A percentile compares a stretch with the other conserved stretches of the same genome.
These are phyloP conservation scores for Amorphotheca resinae DNA, from an alignment of 495 filamentous ascomycete genomes.

Conservation along the genomic window DNA sequence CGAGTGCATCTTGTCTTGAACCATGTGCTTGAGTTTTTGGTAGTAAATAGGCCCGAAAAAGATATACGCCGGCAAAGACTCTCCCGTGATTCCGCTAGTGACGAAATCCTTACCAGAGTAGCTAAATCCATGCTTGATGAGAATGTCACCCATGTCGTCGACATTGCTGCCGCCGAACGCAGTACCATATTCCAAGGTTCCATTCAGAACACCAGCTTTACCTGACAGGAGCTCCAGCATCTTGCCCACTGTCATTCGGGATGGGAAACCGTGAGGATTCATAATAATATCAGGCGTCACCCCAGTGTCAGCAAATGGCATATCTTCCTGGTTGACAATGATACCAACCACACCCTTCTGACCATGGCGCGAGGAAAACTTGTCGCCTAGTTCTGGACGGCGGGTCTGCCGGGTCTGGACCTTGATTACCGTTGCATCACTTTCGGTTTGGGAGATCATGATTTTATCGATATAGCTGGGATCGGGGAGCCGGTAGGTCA, in stretches of 20 bases:
- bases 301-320: constrained; percentile 89
- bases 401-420: constrained; percentile 87
- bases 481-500: constrained; percentile 75
- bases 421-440: constrained; percentile 70
- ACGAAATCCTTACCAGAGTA: constrained; percentile 96
- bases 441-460: constrained; percentile 76
- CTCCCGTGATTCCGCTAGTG: constrained; percentile 89
- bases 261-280: constrained; percentile 99
- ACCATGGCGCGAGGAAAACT: constrained; percentile 97
- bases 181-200: constrained; percentile 70
- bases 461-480: constrained; percentile 88
- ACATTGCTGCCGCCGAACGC: constrained; percentile 90
- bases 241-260: constrained; percentile 98
- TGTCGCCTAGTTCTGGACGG: constrained; percentile 88
- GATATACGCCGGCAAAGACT: constrained; percentile 86
- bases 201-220: constrained; percentile 79
- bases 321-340: constrained; percentile 88
- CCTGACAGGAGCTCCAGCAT: constrained; percentile 91
- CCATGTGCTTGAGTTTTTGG: constrained; percentile 99
- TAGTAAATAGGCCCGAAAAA: constrained; percentile 99
- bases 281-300: constrained; percentile 97
- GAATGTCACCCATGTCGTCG: constrained; percentile 72
- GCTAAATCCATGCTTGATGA: constrained; percentile 80
- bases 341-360: constrained; percentile 97
- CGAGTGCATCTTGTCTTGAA: constrained; percentile 99